A percentile compares a stretch with the other conserved stretches of the same genome.
Evolutionary conservation across 345 rosid genomes (phyloP).

Genomic region (Eutrema yunnanense): DNA sequence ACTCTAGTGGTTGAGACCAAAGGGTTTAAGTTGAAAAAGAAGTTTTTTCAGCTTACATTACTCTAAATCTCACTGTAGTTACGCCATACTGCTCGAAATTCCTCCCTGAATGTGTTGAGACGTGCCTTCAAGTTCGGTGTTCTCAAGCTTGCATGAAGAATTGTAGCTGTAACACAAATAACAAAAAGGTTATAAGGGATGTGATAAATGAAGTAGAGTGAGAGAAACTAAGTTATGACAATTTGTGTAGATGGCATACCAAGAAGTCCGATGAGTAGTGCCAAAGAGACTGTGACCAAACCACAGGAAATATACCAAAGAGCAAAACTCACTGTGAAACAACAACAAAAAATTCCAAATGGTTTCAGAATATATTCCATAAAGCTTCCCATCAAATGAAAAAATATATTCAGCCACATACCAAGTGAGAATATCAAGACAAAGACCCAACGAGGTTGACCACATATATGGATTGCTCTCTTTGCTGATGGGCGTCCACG

Average conservation of each 20-base stretch:
- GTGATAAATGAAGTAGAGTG: constrained; percentile 2
- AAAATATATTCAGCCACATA: constrained; percentile 20
- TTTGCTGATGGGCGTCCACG: constrained; percentile 94
- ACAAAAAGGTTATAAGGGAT: neutral
- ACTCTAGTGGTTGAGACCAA: neutral
- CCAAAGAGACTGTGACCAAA: constrained; percentile 77
- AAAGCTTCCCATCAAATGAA: neutral
- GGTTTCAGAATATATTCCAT: neutral
- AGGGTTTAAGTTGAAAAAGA: neutral
- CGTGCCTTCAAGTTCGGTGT: constrained; percentile 98
- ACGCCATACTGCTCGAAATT: constrained; percentile 97
- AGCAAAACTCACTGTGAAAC: constrained; percentile 49
- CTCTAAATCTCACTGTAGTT: constrained; percentile 90
- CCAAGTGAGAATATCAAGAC: constrained; percentile 68
- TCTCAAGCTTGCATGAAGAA: constrained; percentile 89
- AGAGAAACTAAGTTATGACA: constrained; percentile 1
- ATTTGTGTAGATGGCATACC: constrained; percentile 38
- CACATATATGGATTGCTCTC: constrained; percentile 75
- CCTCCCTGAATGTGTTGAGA: constrained; percentile 91
- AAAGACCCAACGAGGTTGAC: constrained; percentile 89
- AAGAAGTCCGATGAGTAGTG: constrained; percentile 71
- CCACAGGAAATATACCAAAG: constrained; percentile 88
- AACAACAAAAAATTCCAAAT: neutral
- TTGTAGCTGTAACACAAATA: constrained; percentile 47
- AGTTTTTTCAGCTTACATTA: constrained; percentile 22